Conservation (phyloP, 306 rosid genomes). For the Glycyrrhiza uralensis region DNA sequence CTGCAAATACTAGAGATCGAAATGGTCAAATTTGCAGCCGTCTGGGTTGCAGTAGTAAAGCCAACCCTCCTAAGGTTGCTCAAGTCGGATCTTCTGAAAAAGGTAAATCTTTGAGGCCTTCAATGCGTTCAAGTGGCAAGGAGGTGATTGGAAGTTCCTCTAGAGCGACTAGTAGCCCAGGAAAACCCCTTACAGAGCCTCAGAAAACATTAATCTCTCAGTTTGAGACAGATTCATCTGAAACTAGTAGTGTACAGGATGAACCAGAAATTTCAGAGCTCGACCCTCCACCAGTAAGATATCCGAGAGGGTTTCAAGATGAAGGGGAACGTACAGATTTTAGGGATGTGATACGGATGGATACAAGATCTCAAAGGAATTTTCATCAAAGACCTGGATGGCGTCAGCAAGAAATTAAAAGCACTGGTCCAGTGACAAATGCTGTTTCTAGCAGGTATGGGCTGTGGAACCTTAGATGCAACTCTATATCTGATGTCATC, state of each 20-base stretch:
- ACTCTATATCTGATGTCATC: constrained; percentile 53
- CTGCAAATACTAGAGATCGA: constrained; percentile 47
- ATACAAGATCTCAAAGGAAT: constrained; percentile 45
- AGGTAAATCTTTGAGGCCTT: constrained; percentile 49
- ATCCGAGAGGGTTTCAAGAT: constrained; percentile 36
- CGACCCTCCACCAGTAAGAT: constrained; percentile 35
- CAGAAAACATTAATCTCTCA: constrained; percentile 40
- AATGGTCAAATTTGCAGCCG: constrained; percentile 51
- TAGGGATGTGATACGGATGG: constrained; percentile 26
- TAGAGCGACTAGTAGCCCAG: constrained; percentile 39
- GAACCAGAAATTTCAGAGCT: constrained; percentile 51
- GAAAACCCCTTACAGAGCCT: constrained; percentile 41
- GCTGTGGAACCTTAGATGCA: constrained; percentile 59
- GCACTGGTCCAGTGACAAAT: constrained; percentile 30
- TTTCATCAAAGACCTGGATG: constrained; percentile 48
- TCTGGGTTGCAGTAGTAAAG: constrained; percentile 53
- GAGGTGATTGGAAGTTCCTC: constrained; percentile 67
- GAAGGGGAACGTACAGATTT: constrained; percentile 32
- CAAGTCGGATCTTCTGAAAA: constrained; percentile 49
- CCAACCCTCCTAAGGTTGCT: constrained; percentile 43
- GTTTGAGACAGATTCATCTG: constrained; percentile 66
- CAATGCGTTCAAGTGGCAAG: constrained; percentile 52
- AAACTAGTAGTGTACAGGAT: constrained; percentile 61
- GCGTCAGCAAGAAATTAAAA: constrained; percentile 45
- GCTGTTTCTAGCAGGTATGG: constrained; percentile 52